Evolutionary conservation across 164 flowering plant genomes (phyloP).

Genomic region (Berberis vulgaris): DNA sequence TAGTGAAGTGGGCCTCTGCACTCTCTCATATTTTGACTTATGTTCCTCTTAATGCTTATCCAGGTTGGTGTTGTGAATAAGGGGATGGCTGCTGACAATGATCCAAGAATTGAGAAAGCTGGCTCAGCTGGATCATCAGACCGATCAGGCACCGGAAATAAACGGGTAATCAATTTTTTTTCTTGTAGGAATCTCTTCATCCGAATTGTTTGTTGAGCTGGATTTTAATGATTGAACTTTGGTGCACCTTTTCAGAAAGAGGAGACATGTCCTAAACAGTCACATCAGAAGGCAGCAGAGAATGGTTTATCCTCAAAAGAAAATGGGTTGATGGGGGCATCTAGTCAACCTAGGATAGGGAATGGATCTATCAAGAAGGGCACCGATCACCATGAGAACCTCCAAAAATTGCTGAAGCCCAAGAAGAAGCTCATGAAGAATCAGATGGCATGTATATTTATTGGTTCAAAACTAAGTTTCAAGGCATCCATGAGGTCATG

Average conservation of each 20-base stretch:
- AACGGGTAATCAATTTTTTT: slow-evolving; percentile 16
- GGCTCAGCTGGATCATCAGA: no score
- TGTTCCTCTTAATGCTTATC: background rate
- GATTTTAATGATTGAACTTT: background rate
- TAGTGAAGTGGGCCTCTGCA: background rate
- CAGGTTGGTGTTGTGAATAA: background rate
- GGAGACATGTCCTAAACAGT: background rate
- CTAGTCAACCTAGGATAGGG: slow-evolving; percentile 8
- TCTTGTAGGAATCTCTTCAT: background rate
- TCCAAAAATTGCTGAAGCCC: slow-evolving; percentile 8
- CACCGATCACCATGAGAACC: background rate
- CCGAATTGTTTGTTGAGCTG: background rate
- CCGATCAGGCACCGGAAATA: slow-evolving; percentile 3
- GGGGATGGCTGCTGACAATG: background rate
- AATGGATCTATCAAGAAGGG: background rate
- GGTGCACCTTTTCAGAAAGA: background rate
- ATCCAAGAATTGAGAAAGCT: background rate
- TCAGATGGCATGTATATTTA: slow-evolving; percentile 17
- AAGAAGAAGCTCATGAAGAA: slow-evolving; percentile 39
- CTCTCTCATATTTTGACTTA: background rate
- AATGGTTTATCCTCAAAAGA: slow-evolving; percentile 1
- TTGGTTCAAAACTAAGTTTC: slow-evolving; percentile 32
- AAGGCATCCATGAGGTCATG: slow-evolving; percentile 27
- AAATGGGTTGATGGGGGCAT: slow-evolving; percentile 8
- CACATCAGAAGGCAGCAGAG: slow-evolving; percentile 4